Conservation (phyloP, 2,329 filamentous ascomycete species). For the Paraphaeosphaeria sporulosa region DNA sequence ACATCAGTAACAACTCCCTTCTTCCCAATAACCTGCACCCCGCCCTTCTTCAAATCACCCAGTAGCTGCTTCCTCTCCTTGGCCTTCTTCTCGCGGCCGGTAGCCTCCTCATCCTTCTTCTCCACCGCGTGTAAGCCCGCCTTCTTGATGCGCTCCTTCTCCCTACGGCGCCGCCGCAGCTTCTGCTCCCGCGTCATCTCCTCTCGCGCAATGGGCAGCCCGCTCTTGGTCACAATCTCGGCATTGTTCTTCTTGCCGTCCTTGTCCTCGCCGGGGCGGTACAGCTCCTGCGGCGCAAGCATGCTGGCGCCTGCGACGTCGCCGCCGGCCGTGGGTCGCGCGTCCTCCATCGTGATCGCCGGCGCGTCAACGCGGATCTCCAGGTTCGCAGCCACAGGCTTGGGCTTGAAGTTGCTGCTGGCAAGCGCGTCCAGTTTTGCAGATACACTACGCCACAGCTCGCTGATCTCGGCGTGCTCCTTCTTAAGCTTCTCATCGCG, state of each 20-base stretch:
- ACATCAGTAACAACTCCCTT: conserved; percentile 86
- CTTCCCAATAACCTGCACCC: conserved; percentile 90
- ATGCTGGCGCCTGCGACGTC: conserved; percentile 73
- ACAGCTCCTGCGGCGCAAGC: conserved; percentile 94
- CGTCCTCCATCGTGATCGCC: conserved; percentile 94
- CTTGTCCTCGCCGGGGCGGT: conserved; percentile 74
- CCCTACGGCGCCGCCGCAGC: conserved; percentile 74
- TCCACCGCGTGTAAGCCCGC: conserved; percentile 60
- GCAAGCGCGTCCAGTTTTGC: conserved; percentile 85
- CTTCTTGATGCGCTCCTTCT: conserved; percentile 86
- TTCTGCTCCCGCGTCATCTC: conserved; percentile 92
- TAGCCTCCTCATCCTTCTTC: conserved; percentile 48
- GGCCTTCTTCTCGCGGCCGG: conserved; percentile 65
- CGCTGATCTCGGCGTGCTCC: conserved; percentile 83
- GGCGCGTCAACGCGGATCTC: conserved; percentile 90
- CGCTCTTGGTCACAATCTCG: conserved; percentile 80
- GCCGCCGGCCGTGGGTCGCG: conserved; percentile 81
- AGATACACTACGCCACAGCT: conserved; percentile 82
- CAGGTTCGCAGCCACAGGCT: conserved; percentile 79
- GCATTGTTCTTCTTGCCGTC: conserved; percentile 59
- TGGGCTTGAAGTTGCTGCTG: conserved; percentile 95
- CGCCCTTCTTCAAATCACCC: conserved; percentile 78
- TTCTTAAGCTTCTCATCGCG: conserved; percentile 82
- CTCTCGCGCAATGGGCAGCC: conserved; percentile 78
- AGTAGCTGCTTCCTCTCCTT: conserved; percentile 66